Conservation (phyloP, 2,329 filamentous ascomycete species). For the Capronia americana region DNA sequence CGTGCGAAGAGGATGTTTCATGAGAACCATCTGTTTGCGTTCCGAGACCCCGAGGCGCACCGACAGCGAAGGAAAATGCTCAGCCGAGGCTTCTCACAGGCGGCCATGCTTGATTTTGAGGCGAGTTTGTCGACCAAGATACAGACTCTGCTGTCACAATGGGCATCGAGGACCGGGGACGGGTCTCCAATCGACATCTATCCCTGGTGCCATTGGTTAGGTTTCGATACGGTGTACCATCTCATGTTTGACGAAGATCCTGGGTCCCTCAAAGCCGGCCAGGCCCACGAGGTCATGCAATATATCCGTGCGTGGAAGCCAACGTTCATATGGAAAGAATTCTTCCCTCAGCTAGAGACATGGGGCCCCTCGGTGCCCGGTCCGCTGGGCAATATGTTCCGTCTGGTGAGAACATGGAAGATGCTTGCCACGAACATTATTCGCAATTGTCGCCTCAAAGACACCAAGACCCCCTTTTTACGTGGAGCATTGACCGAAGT, state of each 20-base stretch:
- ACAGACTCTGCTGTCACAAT: constrained; percentile 19
- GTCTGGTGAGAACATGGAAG: constrained; percentile 20
- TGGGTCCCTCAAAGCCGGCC: constrained; percentile 16
- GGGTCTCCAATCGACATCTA: constrained; percentile 20
- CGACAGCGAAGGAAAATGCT: constrained; percentile 29
- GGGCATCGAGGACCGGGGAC: constrained; percentile 3
- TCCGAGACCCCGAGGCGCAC: constrained; percentile 25
- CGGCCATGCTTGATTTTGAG: constrained; percentile 26
- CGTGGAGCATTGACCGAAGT: constrained; percentile 14
- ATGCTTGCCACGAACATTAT: constrained; percentile 15
- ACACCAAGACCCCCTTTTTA: constrained; percentile 20
- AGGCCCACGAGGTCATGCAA: constrained; percentile 19
- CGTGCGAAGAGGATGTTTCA: constrained; percentile 27
- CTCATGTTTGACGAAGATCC: constrained; percentile 31
- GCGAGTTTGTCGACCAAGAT: constrained; percentile 17
- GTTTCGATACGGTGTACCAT: constrained; percentile 29
- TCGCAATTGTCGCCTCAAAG: constrained; percentile 7
- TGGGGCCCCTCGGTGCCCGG: constrained; percentile 26
- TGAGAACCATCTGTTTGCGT: constrained; percentile 26
- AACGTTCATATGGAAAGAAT: constrained; percentile 30
- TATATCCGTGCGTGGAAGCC: constrained; percentile 24
- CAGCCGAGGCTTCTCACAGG: constrained; percentile 25
- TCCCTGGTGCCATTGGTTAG: constrained; percentile 30
- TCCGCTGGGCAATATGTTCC: constrained; percentile 21
- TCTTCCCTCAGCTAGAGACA: constrained; percentile 22